Evolutionary conservation across 1,284 basidiomycete species (phyloP).

Genomic region (Pseudozyma pruni): DNA sequence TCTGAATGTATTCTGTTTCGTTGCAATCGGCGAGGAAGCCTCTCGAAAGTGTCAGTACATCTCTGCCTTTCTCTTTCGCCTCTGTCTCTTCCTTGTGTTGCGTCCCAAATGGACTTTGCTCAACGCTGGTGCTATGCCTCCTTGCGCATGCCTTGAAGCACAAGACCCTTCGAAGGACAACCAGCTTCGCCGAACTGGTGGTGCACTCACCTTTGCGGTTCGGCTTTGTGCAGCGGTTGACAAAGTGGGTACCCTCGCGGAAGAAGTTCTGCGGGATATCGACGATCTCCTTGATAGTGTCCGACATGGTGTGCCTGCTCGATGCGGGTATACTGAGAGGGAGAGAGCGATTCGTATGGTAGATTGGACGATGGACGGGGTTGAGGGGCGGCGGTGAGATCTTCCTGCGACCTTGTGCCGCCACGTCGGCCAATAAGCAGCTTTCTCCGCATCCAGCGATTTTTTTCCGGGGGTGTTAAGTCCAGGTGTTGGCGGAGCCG

Average conservation of each 20-base stretch:
- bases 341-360: slow-evolving; percentile 1
- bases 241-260: slow-evolving; percentile 92
- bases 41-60: no score
- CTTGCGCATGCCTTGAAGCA: no score
- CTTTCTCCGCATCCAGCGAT: slow-evolving; percentile 16
- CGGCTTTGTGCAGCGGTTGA: slow-evolving; percentile 97
- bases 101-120: no score
- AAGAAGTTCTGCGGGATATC: slow-evolving; percentile 92
- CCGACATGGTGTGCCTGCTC: no score
- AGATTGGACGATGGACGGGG: not conserved
- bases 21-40: no score
- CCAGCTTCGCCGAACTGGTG: not conserved
- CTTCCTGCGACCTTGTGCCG: slow-evolving; percentile 6
- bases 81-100: no score
- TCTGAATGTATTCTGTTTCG: slow-evolving; percentile 66
- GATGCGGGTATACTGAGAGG: no score
- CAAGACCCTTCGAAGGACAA: no score
- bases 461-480: no score
- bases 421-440: slow-evolving; percentile 15
- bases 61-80: no score
- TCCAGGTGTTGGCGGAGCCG: slow-evolving; percentile 9
- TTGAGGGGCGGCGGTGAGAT: slow-evolving; percentile 6
- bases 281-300: slow-evolving; percentile 87
- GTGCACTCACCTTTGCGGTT: slow-evolving; percentile 85
- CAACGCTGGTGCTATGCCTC: no score